Evolutionary conservation across 768 basidiomycete species (phyloP).

Genomic region (Leccinellum luteum): DNA sequence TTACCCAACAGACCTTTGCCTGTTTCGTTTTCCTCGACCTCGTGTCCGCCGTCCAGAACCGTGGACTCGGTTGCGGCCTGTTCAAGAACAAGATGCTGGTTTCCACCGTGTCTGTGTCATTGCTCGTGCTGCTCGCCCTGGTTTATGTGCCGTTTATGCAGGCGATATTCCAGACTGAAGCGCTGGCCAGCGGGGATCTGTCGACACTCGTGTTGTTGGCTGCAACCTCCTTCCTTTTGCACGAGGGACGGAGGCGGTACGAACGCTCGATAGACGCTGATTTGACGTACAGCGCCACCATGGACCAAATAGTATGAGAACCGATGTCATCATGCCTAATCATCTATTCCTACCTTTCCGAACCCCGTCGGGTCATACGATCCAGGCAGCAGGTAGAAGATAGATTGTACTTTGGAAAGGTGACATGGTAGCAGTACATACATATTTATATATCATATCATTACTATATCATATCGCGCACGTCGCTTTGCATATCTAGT

Average conservation of each 20-base stretch:
- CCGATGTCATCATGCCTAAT: neutral
- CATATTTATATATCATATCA: neutral
- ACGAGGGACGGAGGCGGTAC: conserved; percentile 76
- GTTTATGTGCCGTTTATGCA: conserved; percentile 93
- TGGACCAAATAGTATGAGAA: conserved; percentile 61
- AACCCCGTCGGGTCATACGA: neutral
- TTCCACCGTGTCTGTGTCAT: conserved; percentile 83
- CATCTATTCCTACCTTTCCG: neutral
- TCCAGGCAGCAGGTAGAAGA: neutral
- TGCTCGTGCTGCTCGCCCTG: conserved; percentile 77
- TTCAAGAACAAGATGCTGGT: conserved; percentile 88
- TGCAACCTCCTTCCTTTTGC: conserved; percentile 59
- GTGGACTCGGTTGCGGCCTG: conserved; percentile 83
- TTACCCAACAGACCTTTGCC: conserved; percentile 71
- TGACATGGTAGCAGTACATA: neutral
- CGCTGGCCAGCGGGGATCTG: conserved; percentile 67
- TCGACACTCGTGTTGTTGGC: conserved; percentile 67
- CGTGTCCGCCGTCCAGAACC: conserved; percentile 91
- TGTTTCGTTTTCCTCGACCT: conserved; percentile 97
- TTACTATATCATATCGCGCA: neutral
- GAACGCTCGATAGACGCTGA: conserved; percentile 64
- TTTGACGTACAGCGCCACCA: conserved; percentile 46
- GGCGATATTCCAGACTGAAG: conserved; percentile 89
- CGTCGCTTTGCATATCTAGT: neutral
- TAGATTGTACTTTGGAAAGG: neutral